A percentile compares a stretch with the other conserved stretches of the same genome.
phyloP scores from a whole-genome alignment of 495 filamentous ascomycete species.

The Parathielavia appendiculata region DNA sequence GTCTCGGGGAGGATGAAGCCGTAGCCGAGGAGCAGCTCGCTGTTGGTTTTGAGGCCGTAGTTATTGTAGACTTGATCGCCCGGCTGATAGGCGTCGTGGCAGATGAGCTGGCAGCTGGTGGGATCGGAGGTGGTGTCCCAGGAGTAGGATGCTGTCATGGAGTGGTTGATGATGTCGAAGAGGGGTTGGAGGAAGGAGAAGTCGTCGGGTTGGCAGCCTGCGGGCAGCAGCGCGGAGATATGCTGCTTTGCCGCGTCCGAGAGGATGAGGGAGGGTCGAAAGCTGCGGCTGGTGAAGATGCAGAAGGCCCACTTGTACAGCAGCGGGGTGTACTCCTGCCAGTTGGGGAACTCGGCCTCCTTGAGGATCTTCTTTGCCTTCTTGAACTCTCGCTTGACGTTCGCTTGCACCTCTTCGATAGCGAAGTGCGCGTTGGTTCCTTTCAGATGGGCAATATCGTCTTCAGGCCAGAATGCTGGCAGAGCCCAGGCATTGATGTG shows the following conservation, averaged over 20 bases:
- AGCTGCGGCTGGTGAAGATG: slow-evolving; percentile 52
- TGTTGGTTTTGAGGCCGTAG: slow-evolving; percentile 51
- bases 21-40: slow-evolving; percentile 50
- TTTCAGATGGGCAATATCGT: slow-evolving; percentile 42
- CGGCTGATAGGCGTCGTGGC: slow-evolving; percentile 25
- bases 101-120: slow-evolving; percentile 30
- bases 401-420: slow-evolving; percentile 40
- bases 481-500: slow-evolving; percentile 36
- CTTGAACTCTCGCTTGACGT: slow-evolving; percentile 41
- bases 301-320: slow-evolving; percentile 53
- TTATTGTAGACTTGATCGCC: slow-evolving; percentile 49
- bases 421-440: slow-evolving; percentile 48
- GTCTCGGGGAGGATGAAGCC: slow-evolving; percentile 45
- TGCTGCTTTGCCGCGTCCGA: slow-evolving; percentile 16
- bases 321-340: slow-evolving; percentile 35
- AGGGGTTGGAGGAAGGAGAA: slow-evolving; percentile 51
- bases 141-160: slow-evolving; percentile 35
- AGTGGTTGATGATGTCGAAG: slow-evolving; percentile 52
- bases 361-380: slow-evolving; percentile 38
- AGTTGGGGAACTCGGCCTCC: slow-evolving; percentile 27
- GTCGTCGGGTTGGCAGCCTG: slow-evolving; percentile 37
- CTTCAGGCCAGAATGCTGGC: slow-evolving; percentile 43
- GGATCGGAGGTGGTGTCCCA: slow-evolving; percentile 37
- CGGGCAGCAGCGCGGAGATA: slow-evolving; percentile 13
- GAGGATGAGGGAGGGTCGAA: slow-evolving; percentile 44